Evolutionary conservation across 192 early-diverging fungal species (phyloP), one percentile per base, ranked within the genome.

Genomic region (Umbelopsis ramanniana): DNA sequence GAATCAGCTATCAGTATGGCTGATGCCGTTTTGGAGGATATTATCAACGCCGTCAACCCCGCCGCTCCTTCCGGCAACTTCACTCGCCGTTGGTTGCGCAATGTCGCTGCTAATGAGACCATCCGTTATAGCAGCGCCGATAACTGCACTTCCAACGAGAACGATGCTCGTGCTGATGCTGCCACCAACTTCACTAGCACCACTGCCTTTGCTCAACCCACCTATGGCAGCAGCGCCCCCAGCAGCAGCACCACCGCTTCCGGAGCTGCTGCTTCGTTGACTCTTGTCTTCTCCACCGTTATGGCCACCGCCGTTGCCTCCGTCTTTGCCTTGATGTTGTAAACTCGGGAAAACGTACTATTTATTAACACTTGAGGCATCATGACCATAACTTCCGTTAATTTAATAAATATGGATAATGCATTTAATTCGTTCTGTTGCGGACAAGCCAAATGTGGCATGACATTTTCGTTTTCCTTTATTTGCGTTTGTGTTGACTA

Each of bases 1-100:
- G 88, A 89, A 57, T 70, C 83, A 9, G 90, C 89, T 6, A 76
- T 91, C 35, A 85, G 69, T 19, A 90, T 90, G 84, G 81, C 84
- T 17, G 90, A 93, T 75, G 88, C 88, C 22, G 77, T 89, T 22
- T 83, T 93, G 46, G 87, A 91, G 72, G 92, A 93, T 72, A 66
- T 93, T 6, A 82, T 92, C 63, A 85, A 87, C 53, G 88, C 86
- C 2, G 77, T 85, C 17, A 87, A 91, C 68, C 87, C 90, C 23
- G 74, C 76, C 17, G 85, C 83, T 22, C 80, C 85, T 37, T 83
- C 82, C 67, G 38, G 67, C 60, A 73, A 76, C 17, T 87, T 85
- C 71, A 37, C 71, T 38, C 86, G 87, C 57, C 82, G 79, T 69
- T 93, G 91, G 91, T 78, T 93, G 72, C 89, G 92, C 74, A 90